Conservation (phyloP, 805 yeast species). For the Blastobotrys parvus region DNA sequence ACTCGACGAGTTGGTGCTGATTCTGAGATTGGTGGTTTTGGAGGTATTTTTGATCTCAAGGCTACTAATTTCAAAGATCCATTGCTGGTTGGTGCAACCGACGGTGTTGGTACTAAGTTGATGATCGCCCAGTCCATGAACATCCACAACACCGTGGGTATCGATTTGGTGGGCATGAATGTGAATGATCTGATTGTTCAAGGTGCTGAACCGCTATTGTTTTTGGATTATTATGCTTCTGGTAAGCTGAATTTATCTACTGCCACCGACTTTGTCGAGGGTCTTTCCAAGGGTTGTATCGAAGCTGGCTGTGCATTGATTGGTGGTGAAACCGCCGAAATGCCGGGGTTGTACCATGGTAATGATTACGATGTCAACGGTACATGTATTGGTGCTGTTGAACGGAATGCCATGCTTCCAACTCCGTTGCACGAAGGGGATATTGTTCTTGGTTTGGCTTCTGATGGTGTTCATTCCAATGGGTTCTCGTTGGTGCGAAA, state of each 20-base stretch:
- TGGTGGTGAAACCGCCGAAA: slow-evolving; percentile 98
- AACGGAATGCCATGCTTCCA: slow-evolving; percentile 68
- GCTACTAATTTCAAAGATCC: slow-evolving; percentile 77
- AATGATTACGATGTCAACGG: slow-evolving; percentile 98
- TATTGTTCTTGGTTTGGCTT: slow-evolving; percentile 74
- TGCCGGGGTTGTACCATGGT: slow-evolving; percentile 97
- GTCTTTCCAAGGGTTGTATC: slow-evolving; percentile 95
- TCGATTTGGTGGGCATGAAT: slow-evolving; percentile 97
- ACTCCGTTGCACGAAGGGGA: slow-evolving; percentile 70
- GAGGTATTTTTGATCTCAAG: slow-evolving; percentile 88
- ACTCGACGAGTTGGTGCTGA: slow-evolving; percentile 96
- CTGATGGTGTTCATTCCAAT: slow-evolving; percentile 93
- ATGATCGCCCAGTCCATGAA: slow-evolving; percentile 85
- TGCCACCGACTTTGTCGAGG: slow-evolving; percentile 83
- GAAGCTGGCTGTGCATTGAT: slow-evolving; percentile 95
- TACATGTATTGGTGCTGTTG: slow-evolving; percentile 96
- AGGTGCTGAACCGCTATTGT: slow-evolving; percentile 96
- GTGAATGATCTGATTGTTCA: slow-evolving; percentile 96
- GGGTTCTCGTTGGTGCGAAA: slow-evolving; percentile 93
- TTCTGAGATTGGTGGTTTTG: slow-evolving; percentile 97
- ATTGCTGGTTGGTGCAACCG: slow-evolving; percentile 91
- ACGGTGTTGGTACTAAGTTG: slow-evolving; percentile 97
- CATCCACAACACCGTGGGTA: slow-evolving; percentile 96
- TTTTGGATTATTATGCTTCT: slow-evolving; percentile 93
- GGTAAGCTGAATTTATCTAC: slow-evolving; percentile 78